Conservation (phyloP, 176 grass and related monocot genomes). For the Oryza glumipatula region DNA sequence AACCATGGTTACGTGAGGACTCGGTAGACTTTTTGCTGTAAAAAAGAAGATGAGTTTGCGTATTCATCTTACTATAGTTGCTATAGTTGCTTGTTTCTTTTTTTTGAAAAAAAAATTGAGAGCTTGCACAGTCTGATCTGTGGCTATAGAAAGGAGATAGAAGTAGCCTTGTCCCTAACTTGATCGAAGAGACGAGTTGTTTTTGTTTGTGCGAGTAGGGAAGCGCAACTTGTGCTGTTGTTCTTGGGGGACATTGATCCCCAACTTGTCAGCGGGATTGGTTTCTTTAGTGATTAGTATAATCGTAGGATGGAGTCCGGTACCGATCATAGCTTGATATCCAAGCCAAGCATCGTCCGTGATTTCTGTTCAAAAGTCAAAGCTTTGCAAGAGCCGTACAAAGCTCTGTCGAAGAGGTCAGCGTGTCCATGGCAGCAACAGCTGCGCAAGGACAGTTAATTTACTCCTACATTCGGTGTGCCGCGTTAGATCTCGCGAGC, state of each 20-base stretch:
- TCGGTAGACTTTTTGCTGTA: no score
- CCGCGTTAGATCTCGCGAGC: background rate
- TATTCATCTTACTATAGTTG: no score
- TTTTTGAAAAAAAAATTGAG: no score
- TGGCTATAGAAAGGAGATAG: no score
- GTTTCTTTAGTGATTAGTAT: background rate
- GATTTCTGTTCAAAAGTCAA: conserved; percentile 17
- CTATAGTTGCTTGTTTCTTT: no score
- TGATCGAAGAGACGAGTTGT: background rate
- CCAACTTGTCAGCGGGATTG: background rate
- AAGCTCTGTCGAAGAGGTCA: background rate
- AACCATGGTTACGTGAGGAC: background rate
- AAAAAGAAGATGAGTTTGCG: no score
- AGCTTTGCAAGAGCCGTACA: background rate
- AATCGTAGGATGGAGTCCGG: background rate
- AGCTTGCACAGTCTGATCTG: no score
- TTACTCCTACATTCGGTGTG: background rate
- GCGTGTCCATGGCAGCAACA: background rate
- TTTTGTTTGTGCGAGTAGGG: background rate
- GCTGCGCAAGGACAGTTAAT: background rate
- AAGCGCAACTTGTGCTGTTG: conserved; percentile 11
- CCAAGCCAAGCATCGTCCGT: background rate
- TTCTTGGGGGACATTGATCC: background rate
- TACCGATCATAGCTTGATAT: background rate
- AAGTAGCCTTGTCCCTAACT: background rate